Base-by-base conservation (phyloP, 2,329 filamentous ascomycete species). In the Iodosphaeria phyllophila region DNA sequence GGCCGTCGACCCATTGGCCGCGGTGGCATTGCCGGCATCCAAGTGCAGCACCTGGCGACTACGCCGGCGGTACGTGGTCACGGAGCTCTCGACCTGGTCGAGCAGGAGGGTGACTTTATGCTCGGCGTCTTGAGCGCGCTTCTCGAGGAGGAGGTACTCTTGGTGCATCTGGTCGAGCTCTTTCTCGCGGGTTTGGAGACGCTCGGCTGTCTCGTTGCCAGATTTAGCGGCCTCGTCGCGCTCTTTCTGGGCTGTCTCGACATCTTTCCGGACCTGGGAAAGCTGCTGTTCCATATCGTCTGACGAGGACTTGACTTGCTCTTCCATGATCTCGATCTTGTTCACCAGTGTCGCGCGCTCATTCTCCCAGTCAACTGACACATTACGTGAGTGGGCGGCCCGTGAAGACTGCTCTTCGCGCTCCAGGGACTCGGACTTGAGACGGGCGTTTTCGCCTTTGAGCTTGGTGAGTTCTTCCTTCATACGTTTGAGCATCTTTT, bases 401-500 rank as follows among this genome's bases (percentile, higher is more conserved):
- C n/a, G n/a, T n/a, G n/a, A n/a, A n/a, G n/a, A n/a, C 36, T 49
- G 62, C 36, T 63, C 69, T 46, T 67, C 73, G 26, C 72, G 58
- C 27, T 66, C 60, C 18, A 75, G 64, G n/a, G 93, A 57, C 41
- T 93, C 82, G 23, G 71, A 65, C 48, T 89, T 84, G 20, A 98
- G 59, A 31, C 77, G 76, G 11, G 62, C 57, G 41, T 93, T 93
- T 32, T 89, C 77, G 8, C 70, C 54, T 61, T 95, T 95, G 53
- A 91, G 89, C 29, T 83, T 79, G 27, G 76, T 64, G n/a, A 98
- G 61, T 52, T 98, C 89, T 41, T 93, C 83, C 56, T 95, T 95
- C 63, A 98, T 86, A 49, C 91, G 86, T 51, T 89, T 84, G 24
- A 98, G 67, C 83, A 98, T 93, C 64, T 93, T 95, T 52, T 98